Conservation (phyloP, 805 yeast species). For the Yarrowia bubula region DNA sequence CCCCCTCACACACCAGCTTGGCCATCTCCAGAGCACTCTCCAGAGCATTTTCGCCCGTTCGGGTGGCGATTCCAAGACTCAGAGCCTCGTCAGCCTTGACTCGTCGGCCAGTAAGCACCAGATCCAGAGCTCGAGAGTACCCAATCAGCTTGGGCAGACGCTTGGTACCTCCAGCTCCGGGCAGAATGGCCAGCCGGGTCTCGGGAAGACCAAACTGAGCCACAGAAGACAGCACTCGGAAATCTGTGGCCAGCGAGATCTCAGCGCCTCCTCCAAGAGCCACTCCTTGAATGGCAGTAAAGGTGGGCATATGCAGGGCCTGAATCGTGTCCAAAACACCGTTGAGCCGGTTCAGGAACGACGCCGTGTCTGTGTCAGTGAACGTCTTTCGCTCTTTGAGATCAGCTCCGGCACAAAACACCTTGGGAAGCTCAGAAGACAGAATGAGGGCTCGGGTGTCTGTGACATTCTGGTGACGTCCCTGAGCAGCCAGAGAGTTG, state of each 20-base stretch:
- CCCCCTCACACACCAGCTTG: slow-evolving; percentile 35
- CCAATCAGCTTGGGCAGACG: slow-evolving; percentile 50
- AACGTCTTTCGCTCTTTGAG: slow-evolving; percentile 40
- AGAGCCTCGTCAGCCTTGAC: slow-evolving; percentile 43
- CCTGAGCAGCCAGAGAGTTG: slow-evolving; percentile 31
- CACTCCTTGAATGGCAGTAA: slow-evolving; percentile 46
- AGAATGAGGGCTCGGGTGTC: slow-evolving; percentile 35
- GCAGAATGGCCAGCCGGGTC: slow-evolving; percentile 51
- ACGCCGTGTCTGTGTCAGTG: slow-evolving; percentile 36
- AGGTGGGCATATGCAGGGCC: slow-evolving; percentile 42
- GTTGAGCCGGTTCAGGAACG: slow-evolving; percentile 36
- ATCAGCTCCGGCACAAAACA: slow-evolving; percentile 39
- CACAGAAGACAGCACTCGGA: slow-evolving; percentile 41
- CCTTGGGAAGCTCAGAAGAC: slow-evolving; percentile 33
- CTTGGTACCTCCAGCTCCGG: slow-evolving; percentile 56
- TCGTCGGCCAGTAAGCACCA: slow-evolving; percentile 43
- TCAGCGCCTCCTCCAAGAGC: slow-evolving; percentile 50
- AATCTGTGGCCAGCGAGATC: slow-evolving; percentile 44
- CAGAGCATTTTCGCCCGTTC: slow-evolving; percentile 33
- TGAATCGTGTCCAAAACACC: slow-evolving; percentile 38
- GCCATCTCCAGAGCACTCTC: slow-evolving; percentile 36
- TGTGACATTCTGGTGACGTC: slow-evolving; percentile 29
- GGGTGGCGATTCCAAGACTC: slow-evolving; percentile 41
- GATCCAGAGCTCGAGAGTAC: slow-evolving; percentile 51
- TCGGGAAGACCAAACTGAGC: slow-evolving; percentile 47